Base-by-base conservation (phyloP, 306 rosid genomes). In the Prunus salicina region DNA sequence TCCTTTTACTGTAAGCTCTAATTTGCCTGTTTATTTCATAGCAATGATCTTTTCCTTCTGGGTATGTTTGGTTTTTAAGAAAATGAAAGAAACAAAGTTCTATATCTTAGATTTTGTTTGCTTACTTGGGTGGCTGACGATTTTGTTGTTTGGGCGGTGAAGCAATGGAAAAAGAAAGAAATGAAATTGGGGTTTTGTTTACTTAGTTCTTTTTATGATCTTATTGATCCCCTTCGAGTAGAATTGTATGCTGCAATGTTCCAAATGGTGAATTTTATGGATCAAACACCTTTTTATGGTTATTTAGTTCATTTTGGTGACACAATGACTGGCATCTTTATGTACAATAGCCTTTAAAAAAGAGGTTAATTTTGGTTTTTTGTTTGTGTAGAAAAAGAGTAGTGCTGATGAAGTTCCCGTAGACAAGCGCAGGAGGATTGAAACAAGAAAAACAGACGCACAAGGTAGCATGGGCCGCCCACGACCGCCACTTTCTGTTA, bases 391-490 rank as follows among this genome's bases (percentile, higher is more conserved):
- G 97, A 91, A 85, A 82, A 92, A 89, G 75, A 87, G 49, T 10
- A 78, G 78, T 24, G 58, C 58, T 6, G 97, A 92, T 13, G 95
- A 89, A 75, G 74, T 79, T 41, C 82, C 86, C 0, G 57, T 71
- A 1, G 96, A 91, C 78, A 94, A 87, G 84, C 89, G 89, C 25
- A 80, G 90, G 75, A 90, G 86, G 80, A 55, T 87, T 32, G 98
- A 86, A 63, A 78, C 85, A 51, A 86, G 86, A 43, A 90, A 83
- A 72, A 46, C 76, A 70, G 89, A 77, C 18, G 78, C 78, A 18
- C 95, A 78, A 32, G 20, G n/a, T 19, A 27, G 69, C n/a, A 73
- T 25, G 69, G 77, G 69, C 30, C 28, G 69, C 6, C 69, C 55
- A 2, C 69, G 77, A 18, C 69, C 22, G n/a, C 69, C 87, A 5